Percentiles rank a stretch among this genome's conserved stretches.
These are phyloP conservation scores for Hypoxylon sp. DNA, from an alignment of 2,329 filamentous ascomycete species.

Conservation along the genomic window DNA sequence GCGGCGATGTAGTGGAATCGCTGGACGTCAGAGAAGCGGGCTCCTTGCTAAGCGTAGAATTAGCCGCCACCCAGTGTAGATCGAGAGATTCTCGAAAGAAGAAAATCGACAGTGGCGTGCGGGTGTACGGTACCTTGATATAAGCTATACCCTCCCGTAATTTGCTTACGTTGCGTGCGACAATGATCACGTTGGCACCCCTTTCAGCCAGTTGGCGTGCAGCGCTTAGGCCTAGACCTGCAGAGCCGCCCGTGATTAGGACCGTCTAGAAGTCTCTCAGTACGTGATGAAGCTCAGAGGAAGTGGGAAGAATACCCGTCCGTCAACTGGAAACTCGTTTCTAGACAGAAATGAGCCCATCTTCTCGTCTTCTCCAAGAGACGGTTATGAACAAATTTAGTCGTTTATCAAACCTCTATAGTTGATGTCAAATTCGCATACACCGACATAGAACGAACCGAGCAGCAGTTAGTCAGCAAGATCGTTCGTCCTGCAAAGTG, in stretches of 20 bases:
- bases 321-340: conserved; percentile 75
- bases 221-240: conserved; percentile 76
- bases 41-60: conserved; percentile 58
- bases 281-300: neutral
- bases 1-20: conserved; percentile 75
- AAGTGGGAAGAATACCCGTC: conserved; percentile 54
- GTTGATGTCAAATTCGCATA: too few relatives aligned
- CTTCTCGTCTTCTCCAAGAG: conserved; percentile 37
- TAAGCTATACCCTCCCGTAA: conserved; percentile 70
- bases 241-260: conserved; percentile 78
- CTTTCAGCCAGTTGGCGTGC: conserved; percentile 73
- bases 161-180: conserved; percentile 73
- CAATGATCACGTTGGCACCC: conserved; percentile 77
- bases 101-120: neutral
- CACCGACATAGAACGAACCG: too few relatives aligned
- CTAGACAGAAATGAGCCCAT: conserved; percentile 40
- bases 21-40: conserved; percentile 66
- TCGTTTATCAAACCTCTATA: neutral
- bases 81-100: conserved; percentile 11
- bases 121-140: conserved; percentile 61
- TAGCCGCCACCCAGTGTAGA: neutral
- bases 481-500: too few relatives aligned
- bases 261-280: conserved; percentile 67
- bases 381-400: neutral
- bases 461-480: neutral